Conservation (phyloP, 1,284 basidiomycete species). For the Fomes fomentarius region DNA sequence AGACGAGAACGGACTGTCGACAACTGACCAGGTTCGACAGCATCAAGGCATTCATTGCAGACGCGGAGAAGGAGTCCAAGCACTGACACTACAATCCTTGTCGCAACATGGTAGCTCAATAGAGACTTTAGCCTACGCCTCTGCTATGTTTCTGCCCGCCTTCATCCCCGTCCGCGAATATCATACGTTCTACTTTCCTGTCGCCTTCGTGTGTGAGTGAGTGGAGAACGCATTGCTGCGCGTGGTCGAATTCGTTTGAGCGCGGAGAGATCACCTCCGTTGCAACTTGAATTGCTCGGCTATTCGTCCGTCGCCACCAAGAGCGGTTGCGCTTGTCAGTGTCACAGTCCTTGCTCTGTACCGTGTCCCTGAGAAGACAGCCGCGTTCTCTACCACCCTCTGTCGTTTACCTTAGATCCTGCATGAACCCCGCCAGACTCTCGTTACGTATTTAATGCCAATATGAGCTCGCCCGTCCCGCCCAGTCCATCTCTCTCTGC, state of each 20-base stretch:
- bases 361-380: not conserved
- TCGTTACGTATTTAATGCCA: constrained; percentile 16
- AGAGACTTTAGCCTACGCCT: constrained; percentile 19
- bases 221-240: constrained; percentile 7
- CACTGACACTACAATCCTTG: constrained; percentile 20
- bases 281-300: constrained; percentile 17
- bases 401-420: constrained; percentile 10
- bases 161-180: not conserved
- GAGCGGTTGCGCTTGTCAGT: not conserved
- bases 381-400: not conserved
- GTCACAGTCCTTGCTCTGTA: not conserved
- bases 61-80: constrained; percentile 71
- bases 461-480: constrained; percentile 22
- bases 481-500: constrained; percentile 21
- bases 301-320: constrained; percentile 15
- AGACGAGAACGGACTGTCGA: constrained; percentile 32
- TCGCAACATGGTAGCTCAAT: constrained; percentile 16
- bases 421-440: constrained; percentile 4
- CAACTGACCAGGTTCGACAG: constrained; percentile 57
- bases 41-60: constrained; percentile 75
- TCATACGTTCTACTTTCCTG: not conserved
- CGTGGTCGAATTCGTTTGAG: constrained; percentile 4
- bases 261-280: constrained; percentile 9
- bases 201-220: not conserved
- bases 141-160: not conserved